Evolutionary conservation across 2,329 filamentous ascomycete genomes (phyloP).

Genomic region (Hypoxylon sp.): DNA sequence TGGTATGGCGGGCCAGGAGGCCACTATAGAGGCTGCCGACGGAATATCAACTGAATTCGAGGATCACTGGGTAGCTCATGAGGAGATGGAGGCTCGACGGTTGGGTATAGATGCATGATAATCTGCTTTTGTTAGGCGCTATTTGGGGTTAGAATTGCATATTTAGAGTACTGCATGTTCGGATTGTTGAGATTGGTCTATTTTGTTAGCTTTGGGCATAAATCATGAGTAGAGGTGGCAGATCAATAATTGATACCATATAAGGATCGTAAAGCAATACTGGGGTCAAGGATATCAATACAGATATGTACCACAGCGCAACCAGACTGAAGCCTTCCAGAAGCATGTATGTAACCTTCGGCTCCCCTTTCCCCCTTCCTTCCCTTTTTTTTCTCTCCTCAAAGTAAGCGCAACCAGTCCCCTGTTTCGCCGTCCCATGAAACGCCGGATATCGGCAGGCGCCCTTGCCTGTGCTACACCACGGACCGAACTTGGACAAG

Average conservation of each 20-base stretch:
- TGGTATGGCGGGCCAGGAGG: conserved; percentile 20
- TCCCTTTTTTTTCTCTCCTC: no score
- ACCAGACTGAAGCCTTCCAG: conserved; percentile 12
- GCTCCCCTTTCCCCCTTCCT: no score
- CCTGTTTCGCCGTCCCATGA: conserved; percentile 32
- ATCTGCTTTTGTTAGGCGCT: not conserved
- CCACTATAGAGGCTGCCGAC: conserved; percentile 1
- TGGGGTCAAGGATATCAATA: not conserved
- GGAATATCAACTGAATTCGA: conserved; percentile 3
- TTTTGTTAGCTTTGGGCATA: conserved; percentile 16
- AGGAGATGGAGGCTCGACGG: conserved; percentile 41
- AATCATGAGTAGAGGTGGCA: conserved; percentile 12
- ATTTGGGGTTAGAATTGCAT: conserved; percentile 3
- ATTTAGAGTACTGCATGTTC: conserved; percentile 1
- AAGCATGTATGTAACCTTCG: conserved; percentile 13
- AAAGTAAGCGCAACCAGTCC: conserved; percentile 15
- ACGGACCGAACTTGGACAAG: not conserved
- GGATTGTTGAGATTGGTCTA: conserved; percentile 18
- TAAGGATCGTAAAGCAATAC: not conserved
- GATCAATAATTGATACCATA: conserved; percentile 37
- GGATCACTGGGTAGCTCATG: conserved; percentile 50
- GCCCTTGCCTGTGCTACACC: not conserved
- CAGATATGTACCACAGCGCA: conserved; percentile 1
- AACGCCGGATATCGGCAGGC: conserved; percentile 13
- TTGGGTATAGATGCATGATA: conserved; percentile 3